Base-by-base conservation (phyloP, 805 yeast genomes). In the Lipomyces sp. region DNA sequence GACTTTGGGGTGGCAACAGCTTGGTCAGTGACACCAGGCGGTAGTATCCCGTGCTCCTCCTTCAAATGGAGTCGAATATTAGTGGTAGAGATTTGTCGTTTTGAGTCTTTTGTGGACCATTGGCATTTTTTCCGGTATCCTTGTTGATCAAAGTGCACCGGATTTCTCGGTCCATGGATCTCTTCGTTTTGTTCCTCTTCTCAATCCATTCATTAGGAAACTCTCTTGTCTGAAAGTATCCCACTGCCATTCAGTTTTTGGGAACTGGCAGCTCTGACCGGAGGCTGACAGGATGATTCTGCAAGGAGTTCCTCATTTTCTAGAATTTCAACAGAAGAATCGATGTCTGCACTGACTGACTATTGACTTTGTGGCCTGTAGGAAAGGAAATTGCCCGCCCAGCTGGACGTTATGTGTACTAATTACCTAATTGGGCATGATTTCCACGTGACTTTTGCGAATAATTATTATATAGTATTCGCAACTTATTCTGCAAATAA, bases 21-120 rank as follows among this genome's bases (percentile, higher is more conserved):
- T 34, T 4, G 35, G 6, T 34, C 35, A 34, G 35, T 4, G 35
- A 4, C 35, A 34, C 35, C 35, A 34, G 35, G 35, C 35, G 35
- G 35, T 34, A 34, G 35, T 4, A 34, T 34, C 15, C 33, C 11
- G 32, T 50, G 53, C 30, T 24, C 13, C 11, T 50, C 53, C 32
- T 30, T 50, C 32, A 50, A 30, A 50, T 50, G 53, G 53, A 7
- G 6, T 4, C 32, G 30, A 50, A 50, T 50, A 50, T 50, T 50
- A 30, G 53, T 24, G 53, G 53, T 24, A 50, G 53, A 18, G 53
- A 32, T 24, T 32, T 50, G 53, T 15, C 53, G 18, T 30, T 18
- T 50, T 50, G 53, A 50, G 32, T 50, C 53, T 50, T 30, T 50
- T 50, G 53, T 50, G 24, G 32, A 24, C 53, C 53, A 50, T 13